Base-by-base conservation (phyloP, 2,329 filamentous ascomycete species). In the Aspergillus sp. region DNA sequence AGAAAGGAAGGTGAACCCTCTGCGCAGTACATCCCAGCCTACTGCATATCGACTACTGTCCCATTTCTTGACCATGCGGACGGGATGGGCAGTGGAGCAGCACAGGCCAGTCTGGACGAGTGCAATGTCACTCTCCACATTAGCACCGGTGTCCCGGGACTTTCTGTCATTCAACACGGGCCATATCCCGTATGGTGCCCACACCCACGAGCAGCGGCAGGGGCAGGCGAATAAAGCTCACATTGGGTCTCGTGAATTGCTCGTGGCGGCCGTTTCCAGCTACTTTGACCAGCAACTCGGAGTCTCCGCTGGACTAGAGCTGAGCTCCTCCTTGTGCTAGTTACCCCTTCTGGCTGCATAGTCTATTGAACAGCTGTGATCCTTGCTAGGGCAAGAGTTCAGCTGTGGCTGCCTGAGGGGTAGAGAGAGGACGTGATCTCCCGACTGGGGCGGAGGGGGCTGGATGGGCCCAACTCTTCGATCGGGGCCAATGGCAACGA, bases 321-420 rank as follows among this genome's bases (percentile, higher is more conserved):
- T 30, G 28, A 36, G 23, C 17, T 17, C n/a, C 30, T 39, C 13
- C 45, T 45, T 32, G 21, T 19, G 32, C 6, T 55, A 36, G 17
- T 32, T 13, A 17, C 15, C 41, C 25, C 28, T 47, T 47, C 15
- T 19, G 47, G 39, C 53, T 55, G 53, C 53, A 55, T n/a, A 28
- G 21, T 45, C 41, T 21, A 47, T 17, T 12, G 39, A 47, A 32
- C n/a, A 47, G 53, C 53, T 55, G 47, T 43, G 28, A 47, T 55
- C 53, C 53, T 39, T 47, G 53, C 53, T 47, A 55, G 39, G 39
- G 36, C 10, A 15, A 5, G 23, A 17, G 9, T 21, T 47, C 53
- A 47, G 53, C 43, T 25, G 53, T 55, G 53, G 53, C 53, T 55
- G 53, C 53, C 53, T 55, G 53, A 55, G 53, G 19, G 32, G 17